Base-by-base conservation (phyloP, 1,139 yeast genomes). In the Geotrichum aggregatum region DNA sequence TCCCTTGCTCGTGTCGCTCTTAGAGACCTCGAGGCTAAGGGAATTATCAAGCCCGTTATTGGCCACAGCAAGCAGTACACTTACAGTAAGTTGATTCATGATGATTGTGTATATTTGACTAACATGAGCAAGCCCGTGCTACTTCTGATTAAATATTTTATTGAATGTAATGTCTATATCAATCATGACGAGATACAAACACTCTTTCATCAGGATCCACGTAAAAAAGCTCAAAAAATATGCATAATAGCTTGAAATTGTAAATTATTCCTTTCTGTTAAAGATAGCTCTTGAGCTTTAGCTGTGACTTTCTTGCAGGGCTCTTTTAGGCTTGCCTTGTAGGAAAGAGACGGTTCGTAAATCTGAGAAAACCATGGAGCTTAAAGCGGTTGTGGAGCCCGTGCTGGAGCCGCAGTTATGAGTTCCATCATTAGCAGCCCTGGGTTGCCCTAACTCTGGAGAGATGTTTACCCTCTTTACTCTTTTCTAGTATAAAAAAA, bases 1-100 rank as follows among this genome's bases (percentile, higher is more conserved):
- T 91, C 99, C 62, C 71, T 92, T 72, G 99, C 99, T 71, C 91
- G 99, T 80, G 85, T 88, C 74, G 98, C 98, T 71, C 85, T 92
- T 74, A 83, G 81, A 76, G 96, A 92, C 74, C 87, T 94, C 75
- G 98, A 88, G 80, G 81, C 78, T 64, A 92, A 91, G 71, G 98
- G 98, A 73, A 77, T 87, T 75, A 94, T 94, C 78, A 87, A 85
- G 80, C 91, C 95, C 69, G 87, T 94, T 74, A 83, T 87, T 71
- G 84, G 82, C 76, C 97, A 89, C 87, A 84, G 97, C 73, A 87
- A 87, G 80, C 98, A 94, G 83, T 82, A 84, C 76, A 87, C 95
- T 76, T 94, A 88, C 95, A 73, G 69, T 57, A 64, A 52, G 66
- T 54, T 45, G 40, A 39, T 18, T 26, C 5, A 31, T 39, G 13